Base-by-base conservation (phyloP, 306 rosid species). In the Sesbania bispinosa region DNA sequence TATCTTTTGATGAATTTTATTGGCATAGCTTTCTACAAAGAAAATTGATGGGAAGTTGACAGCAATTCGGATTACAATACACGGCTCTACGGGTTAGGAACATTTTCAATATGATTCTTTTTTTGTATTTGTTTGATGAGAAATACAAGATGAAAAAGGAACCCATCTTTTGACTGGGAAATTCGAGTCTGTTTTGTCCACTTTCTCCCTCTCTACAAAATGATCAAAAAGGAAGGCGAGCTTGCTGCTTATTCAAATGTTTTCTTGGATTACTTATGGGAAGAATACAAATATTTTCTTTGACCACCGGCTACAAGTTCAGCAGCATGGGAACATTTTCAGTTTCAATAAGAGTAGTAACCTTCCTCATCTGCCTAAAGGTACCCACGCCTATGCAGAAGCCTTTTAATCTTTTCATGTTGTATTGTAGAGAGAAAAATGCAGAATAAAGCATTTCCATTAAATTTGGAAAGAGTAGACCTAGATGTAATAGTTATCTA, bases 1-100 rank as follows among this genome's bases (percentile, higher is more conserved):
- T 85, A 15, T 85, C 90, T 23, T 79, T 86, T 13, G 75, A 82
- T 46, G 90, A 88, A 73, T 86, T 88, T 73, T 84, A 63, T 66
- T 59, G 63, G 72, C 90, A 88, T 48, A 80, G 70, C 29, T 84
- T 88, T 60, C 66, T 77, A 30, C 58, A 13, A 5, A 72, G 78
- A 73, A 48, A 68, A 68, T 10, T 70, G 23, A 10, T 6, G 71
- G 66, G 70, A 18, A 26, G 45, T 19, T 67, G 30, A 54, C 6
- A 32, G 59, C 38, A 54, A 35, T 51, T 4, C 13, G 21, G 45
- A 67, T 39, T 13, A 16, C 29, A 8, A 18, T n/a, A n/a, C n/a
- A n/a, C n/a, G n/a, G n/a, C n/a, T n/a, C n/a, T n/a, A n/a, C n/a
- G n/a, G n/a, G n/a, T n/a, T n/a, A n/a, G n/a, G n/a, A n/a, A n/a